Base-by-base conservation (phyloP, 345 rosid genomes). In the Cardamine occulta region DNA sequence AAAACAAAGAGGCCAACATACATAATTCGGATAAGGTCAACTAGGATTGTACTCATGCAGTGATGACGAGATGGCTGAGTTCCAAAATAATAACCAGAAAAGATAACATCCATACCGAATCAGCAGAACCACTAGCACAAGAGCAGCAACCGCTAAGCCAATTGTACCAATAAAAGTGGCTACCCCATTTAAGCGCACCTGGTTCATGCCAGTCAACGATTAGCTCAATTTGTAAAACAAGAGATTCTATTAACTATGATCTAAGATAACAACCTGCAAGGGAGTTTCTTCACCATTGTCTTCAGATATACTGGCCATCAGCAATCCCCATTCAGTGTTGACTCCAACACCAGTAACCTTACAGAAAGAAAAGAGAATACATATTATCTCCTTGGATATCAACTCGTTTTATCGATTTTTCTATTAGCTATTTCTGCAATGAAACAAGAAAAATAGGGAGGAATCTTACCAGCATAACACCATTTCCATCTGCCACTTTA, bases 271-370 rank as follows among this genome's bases (percentile, higher is more conserved):
- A 15, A 92, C 99, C 98, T 93, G 99, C 84, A 92, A 83, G 4
- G 96, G 99, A 45, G 99, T 95, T 86, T 96, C 99, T 91, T 93
- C 99, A 18, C 93, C 98, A 70, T 84, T 88, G 80, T 96, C 99
- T 82, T 96, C 99, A 4, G 99, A 93, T 56, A 96, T 88, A 74
- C 94, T 93, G 74, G 97, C 91, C 99, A 96, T 93, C 68, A 91
- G 89, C 82, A 96, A 71, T 39, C 99, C 99, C 99, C 99, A 96
- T 70, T 96, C 99, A 56, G 99, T 96, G 83, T 91, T 87, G 63
- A 83, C 85, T 37, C 99, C 99, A 37, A 96, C 99, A 77, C 96
- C 84, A 8, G 96, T 96, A 69, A 89, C 98, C 99, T 95, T 75
- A 40, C 21, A 81, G 4, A 61, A 37, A 72, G 58, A 45, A 44